phyloP scores from a whole-genome alignment of 768 basidiomycete species.

The Auricularia auricula-judae region DNA sequence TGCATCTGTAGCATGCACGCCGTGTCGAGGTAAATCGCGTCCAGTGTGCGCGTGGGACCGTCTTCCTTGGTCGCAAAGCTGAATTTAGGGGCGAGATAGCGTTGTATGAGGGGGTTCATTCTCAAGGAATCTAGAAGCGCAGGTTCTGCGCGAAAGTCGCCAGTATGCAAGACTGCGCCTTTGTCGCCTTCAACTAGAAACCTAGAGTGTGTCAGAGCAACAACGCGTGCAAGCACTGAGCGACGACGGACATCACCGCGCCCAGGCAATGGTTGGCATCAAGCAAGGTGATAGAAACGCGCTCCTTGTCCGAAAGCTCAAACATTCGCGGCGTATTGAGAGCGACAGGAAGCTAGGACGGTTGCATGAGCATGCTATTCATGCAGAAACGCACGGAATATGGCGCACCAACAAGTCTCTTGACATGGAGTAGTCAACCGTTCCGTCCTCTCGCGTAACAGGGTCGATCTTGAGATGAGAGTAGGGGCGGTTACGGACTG shows the following conservation, averaged over 20 bases:
- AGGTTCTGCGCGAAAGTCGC: constrained; percentile 84
- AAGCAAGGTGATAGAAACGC: constrained; percentile 64
- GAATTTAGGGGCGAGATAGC: constrained; percentile 40
- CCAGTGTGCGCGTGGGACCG: constrained; percentile 28
- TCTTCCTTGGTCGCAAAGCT: not conserved
- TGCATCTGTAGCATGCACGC: constrained; percentile 45
- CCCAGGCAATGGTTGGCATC: constrained; percentile 96
- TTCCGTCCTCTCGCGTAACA: constrained; percentile 33
- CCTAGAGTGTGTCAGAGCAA: constrained; percentile 32
- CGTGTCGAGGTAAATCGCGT: constrained; percentile 80
- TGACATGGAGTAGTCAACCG: constrained; percentile 36
- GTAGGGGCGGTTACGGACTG: constrained; percentile 48
- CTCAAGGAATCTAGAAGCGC: constrained; percentile 60
- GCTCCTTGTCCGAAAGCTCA: constrained; percentile 43
- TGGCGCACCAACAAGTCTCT: constrained; percentile 57
- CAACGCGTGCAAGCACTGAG: not conserved
- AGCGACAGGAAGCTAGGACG: constrained; percentile 40
- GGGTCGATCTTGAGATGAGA: constrained; percentile 56
- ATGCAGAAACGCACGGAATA: not conserved
- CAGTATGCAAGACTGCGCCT: constrained; percentile 79
- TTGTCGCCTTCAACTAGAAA: constrained; percentile 66
- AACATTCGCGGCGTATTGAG: constrained; percentile 54
- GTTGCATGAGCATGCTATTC: not conserved
- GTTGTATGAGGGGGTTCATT: constrained; percentile 60
- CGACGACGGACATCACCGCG: constrained; percentile 63